Percentiles rank a stretch among this genome's conserved stretches.
phyloP scores from a whole-genome alignment of 257 asterid genomes.

The Salvia rosmarinus region DNA sequence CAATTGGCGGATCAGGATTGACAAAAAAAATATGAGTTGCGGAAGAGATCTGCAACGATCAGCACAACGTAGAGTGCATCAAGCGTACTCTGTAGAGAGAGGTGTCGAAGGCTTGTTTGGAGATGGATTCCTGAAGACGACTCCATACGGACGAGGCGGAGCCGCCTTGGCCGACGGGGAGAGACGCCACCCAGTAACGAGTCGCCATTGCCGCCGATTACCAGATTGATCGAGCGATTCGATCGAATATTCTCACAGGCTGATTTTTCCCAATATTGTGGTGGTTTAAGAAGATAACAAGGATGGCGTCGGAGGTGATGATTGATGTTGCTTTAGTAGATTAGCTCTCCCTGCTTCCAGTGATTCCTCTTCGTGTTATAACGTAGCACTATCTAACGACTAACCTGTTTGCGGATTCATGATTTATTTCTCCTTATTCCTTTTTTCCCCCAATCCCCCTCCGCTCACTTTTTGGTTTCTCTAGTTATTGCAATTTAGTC shows the following conservation, averaged over 20 bases:
- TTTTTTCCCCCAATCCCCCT: too few species aligned
- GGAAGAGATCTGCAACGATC: constrained; percentile 28
- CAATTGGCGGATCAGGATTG: not conserved
- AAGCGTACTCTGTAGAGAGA: constrained; percentile 71
- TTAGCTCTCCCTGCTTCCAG: not conserved
- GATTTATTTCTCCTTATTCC: not conserved
- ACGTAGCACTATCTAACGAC: not conserved
- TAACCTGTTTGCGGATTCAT: not conserved
- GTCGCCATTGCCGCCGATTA: constrained; percentile 62
- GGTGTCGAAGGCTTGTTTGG: constrained; percentile 82
- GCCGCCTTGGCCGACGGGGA: constrained; percentile 61
- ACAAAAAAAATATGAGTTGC: not conserved
- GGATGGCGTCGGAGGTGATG: constrained; percentile 22
- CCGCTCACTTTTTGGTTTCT: not conserved
- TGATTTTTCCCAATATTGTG: not conserved
- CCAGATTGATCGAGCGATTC: constrained; percentile 23
- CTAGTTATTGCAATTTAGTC: constrained; percentile 12
- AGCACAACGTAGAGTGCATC: constrained; percentile 4
- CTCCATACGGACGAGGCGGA: constrained; percentile 69
- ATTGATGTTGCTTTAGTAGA: constrained; percentile 26
- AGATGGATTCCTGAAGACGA: constrained; percentile 84
- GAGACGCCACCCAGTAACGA: constrained; percentile 89
- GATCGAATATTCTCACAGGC: constrained; percentile 8
- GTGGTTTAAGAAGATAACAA: not conserved
- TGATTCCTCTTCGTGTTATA: not conserved